Evolutionary conservation across 345 rosid genomes (phyloP).

Genomic region (Acer saccharum): DNA sequence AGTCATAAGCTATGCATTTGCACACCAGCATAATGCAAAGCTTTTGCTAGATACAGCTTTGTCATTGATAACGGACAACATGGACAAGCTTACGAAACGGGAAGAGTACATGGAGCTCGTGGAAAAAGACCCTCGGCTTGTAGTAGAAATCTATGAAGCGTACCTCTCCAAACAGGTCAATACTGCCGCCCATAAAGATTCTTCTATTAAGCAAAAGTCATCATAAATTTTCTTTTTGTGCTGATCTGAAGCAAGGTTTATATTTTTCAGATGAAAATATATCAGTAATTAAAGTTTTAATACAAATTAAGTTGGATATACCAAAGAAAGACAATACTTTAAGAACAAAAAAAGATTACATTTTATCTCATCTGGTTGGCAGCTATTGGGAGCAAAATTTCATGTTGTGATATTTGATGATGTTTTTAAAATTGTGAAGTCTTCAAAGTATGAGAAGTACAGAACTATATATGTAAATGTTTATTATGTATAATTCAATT

Average conservation of each 20-base stretch:
- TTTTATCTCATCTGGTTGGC: neutral
- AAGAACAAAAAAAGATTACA: neutral
- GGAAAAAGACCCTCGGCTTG: slow-evolving; percentile 74
- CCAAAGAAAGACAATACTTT: neutral
- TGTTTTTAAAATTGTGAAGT: neutral
- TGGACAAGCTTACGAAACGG: slow-evolving; percentile 71
- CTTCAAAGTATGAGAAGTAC: neutral
- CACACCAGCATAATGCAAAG: slow-evolving; percentile 82
- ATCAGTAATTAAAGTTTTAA: no score
- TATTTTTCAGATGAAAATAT: no score
- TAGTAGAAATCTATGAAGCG: slow-evolving; percentile 79
- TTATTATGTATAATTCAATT: neutral
- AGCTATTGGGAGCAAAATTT: no score
- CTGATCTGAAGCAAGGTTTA: slow-evolving; percentile 11
- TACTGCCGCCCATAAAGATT: slow-evolving; percentile 58
- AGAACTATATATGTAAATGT: neutral
- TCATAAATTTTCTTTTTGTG: neutral
- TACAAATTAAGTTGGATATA: neutral
- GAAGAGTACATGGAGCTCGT: slow-evolving; percentile 76
- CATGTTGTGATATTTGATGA: no score
- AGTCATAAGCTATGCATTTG: slow-evolving; percentile 74
- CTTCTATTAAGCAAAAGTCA: slow-evolving; percentile 22
- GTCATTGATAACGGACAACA: slow-evolving; percentile 65
- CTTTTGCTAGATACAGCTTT: slow-evolving; percentile 65
- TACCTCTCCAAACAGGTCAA: slow-evolving; percentile 71